Conservation (phyloP, 768 basidiomycete genomes). For the Tulasnella sp. region DNA sequence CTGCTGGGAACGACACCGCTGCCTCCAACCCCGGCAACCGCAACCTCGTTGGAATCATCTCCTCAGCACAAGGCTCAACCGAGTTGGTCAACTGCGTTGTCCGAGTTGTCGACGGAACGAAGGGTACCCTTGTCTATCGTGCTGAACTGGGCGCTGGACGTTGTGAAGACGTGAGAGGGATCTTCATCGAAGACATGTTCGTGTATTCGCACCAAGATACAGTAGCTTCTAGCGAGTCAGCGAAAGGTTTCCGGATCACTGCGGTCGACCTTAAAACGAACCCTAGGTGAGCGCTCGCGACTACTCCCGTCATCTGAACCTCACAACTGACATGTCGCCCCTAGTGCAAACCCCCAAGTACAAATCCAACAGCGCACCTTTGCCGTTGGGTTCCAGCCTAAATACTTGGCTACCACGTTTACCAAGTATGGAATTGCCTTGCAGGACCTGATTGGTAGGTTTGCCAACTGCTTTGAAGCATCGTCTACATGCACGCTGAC, state of each 20-base stretch:
- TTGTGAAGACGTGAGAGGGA: not conserved
- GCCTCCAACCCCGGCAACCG: too few relatives aligned
- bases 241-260: not conserved
- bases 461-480: not conserved
- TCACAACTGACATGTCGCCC: not conserved
- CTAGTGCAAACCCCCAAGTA: not conserved
- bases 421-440: constrained; percentile 86
- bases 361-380: constrained; percentile 3
- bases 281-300: not conserved
- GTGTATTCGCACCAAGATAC: not conserved
- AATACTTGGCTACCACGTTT: constrained; percentile 66
- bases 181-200: too few relatives aligned
- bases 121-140: too few relatives aligned
- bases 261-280: constrained; percentile 38
- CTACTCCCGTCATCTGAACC: not conserved
- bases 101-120: too few relatives aligned
- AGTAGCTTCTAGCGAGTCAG: not conserved
- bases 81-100: too few relatives aligned
- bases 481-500: not conserved
- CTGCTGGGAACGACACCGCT: too few relatives aligned
- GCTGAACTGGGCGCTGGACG: not conserved
- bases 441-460: constrained; percentile 80
- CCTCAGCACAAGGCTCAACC: too few relatives aligned
- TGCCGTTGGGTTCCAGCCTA: constrained; percentile 33
- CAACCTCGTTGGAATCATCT: too few relatives aligned